Evolutionary conservation across 306 rosid species (phyloP).

Genomic region (Parietaria judaica): DNA sequence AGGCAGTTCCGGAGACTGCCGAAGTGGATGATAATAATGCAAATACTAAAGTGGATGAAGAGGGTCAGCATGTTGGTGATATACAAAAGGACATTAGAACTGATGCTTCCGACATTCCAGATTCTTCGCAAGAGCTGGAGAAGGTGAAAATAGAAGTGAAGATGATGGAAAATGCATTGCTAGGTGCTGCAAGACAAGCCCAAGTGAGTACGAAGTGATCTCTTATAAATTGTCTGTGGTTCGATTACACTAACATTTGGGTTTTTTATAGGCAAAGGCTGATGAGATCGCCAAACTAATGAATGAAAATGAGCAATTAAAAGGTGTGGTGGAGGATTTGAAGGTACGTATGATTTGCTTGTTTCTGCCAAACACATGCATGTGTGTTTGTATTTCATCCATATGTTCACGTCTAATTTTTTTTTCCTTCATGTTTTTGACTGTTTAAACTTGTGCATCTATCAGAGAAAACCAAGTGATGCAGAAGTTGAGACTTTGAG

Average conservation of each 20-base stretch:
- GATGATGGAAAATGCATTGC: slow-evolving; percentile 96
- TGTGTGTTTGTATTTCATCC: background rate
- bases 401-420: background rate
- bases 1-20: slow-evolving; percentile 22
- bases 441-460: slow-evolving; percentile 29
- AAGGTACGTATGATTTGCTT: slow-evolving; percentile 42
- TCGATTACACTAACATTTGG: background rate
- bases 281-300: slow-evolving; percentile 90
- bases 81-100: slow-evolving; percentile 29
- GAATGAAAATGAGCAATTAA: slow-evolving; percentile 91
- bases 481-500: slow-evolving; percentile 91
- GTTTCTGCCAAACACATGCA: background rate
- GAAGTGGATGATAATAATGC: slow-evolving; percentile 32
- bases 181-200: slow-evolving; percentile 98
- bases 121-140: slow-evolving; percentile 56
- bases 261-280: slow-evolving; percentile 73
- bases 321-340: slow-evolving; percentile 62
- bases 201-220: slow-evolving; percentile 54
- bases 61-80: slow-evolving; percentile 28
- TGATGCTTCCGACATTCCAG: slow-evolving; percentile 29
- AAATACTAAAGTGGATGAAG: slow-evolving; percentile 29
- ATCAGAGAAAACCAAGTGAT: slow-evolving; percentile 89
- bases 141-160: slow-evolving; percentile 72
- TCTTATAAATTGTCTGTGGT: slow-evolving; percentile 18
- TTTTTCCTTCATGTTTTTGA: slow-evolving; percentile 6